Percentiles rank a stretch among this genome's conserved stretches.
Conservation (phyloP, 768 basidiomycete genomes). For the Boletus barrowsii region DNA sequence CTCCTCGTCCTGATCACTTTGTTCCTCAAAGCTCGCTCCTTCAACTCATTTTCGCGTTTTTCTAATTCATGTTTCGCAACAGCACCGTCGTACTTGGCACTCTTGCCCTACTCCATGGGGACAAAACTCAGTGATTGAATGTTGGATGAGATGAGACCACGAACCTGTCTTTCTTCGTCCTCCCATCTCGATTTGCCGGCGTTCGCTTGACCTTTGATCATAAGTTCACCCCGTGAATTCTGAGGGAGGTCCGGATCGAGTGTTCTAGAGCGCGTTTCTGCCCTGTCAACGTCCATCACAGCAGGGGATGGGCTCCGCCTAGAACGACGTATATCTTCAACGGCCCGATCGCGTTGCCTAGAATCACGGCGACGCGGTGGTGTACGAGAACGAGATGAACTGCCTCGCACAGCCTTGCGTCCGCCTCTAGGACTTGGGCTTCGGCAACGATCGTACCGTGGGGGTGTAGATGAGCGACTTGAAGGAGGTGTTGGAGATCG, state of each 20-base stretch:
- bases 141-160: constrained; percentile 8
- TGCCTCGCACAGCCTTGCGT: constrained; percentile 26
- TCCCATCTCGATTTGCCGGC: constrained; percentile 56
- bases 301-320: constrained; percentile 28
- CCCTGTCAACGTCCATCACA: constrained; percentile 23
- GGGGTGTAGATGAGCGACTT: constrained; percentile 35
- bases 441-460: constrained; percentile 43
- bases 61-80: constrained; percentile 48
- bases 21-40: constrained; percentile 77
- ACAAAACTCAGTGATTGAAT: constrained; percentile 7
- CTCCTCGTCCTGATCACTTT: constrained; percentile 77
- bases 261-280: constrained; percentile 21
- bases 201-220: constrained; percentile 73
- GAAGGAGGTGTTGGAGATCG: constrained; percentile 51
- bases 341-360: constrained; percentile 21
- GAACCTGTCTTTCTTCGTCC: constrained; percentile 32
- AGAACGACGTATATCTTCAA: constrained; percentile 17
- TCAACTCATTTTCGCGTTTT: constrained; percentile 73
- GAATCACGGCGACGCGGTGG: constrained; percentile 33
- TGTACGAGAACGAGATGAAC: constrained; percentile 36
- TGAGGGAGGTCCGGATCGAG: constrained; percentile 31
- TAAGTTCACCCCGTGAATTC: constrained; percentile 49
- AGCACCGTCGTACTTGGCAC: constrained; percentile 2
- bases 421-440: constrained; percentile 38
- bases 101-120: constrained; percentile 20